Evolutionary conservation across 129 eudicot species (phyloP).

Genomic region (Helianthus tuberosus): DNA sequence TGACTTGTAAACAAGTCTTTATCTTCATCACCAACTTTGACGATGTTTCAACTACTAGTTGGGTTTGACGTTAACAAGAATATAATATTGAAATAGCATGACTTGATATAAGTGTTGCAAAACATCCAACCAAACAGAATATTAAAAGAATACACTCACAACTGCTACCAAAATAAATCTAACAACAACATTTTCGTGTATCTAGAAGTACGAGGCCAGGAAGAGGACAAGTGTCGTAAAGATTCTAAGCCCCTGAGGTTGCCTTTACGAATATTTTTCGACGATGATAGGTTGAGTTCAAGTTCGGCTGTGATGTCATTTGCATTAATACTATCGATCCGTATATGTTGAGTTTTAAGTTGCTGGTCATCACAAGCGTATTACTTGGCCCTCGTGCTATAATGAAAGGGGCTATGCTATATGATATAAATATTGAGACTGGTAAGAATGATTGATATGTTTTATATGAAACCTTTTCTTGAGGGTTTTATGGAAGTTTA

Average conservation of each 20-base stretch:
- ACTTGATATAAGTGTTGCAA: conserved; percentile 9
- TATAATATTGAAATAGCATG: background rate
- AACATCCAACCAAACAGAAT: background rate
- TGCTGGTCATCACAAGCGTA: background rate
- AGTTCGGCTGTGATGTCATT: background rate
- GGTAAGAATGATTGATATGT: background rate
- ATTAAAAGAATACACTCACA: background rate
- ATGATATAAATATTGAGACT: background rate
- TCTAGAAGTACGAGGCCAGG: background rate
- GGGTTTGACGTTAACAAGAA: conserved; percentile 11
- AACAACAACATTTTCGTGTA: background rate
- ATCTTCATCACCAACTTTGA: conserved; percentile 20
- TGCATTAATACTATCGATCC: background rate
- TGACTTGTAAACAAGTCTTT: conserved; percentile 11
- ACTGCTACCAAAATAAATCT: background rate
- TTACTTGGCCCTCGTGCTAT: background rate
- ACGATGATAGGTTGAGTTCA: background rate
- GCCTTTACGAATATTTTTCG: background rate
- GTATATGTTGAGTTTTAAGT: background rate
- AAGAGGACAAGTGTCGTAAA: background rate
- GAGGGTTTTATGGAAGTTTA: conserved; percentile 28
- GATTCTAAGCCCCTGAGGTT: background rate
- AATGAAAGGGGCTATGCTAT: background rate
- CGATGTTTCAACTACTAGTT: conserved; percentile 27
- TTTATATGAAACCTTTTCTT: conserved; percentile 28